Conservation (phyloP, 1,139 yeast species). For the Hansenula lynferdii region DNA sequence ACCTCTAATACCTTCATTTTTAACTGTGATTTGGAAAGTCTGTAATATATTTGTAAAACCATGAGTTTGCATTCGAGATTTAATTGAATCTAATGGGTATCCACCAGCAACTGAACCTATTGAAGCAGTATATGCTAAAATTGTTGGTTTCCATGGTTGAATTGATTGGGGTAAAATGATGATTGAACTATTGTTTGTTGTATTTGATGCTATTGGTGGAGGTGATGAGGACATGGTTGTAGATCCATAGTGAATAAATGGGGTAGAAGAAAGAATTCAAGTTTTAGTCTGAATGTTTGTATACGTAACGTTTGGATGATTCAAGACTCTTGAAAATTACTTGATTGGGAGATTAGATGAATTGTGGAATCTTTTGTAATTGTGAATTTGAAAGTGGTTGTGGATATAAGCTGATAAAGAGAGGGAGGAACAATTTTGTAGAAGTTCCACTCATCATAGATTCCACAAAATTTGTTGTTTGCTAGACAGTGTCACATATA, state of each 20-base stretch:
- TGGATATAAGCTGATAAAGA: too few relatives aligned
- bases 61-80: conserved; percentile 67
- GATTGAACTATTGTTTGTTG: background rate
- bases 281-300: too few relatives aligned
- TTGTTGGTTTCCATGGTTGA: conserved; percentile 21
- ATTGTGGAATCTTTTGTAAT: background rate
- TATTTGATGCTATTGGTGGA: background rate
- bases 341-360: background rate
- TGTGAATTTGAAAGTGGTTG: too few relatives aligned
- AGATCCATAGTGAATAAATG: too few relatives aligned
- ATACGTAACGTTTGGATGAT: too few relatives aligned
- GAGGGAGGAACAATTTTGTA: too few relatives aligned
- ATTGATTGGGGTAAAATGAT: background rate
- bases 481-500: too few relatives aligned
- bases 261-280: too few relatives aligned
- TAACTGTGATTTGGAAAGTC: background rate
- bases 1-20: conserved; percentile 2
- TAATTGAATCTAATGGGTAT: conserved; percentile 89
- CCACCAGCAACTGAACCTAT: conserved; percentile 74
- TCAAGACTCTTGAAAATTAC: background rate
- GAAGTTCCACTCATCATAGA: too few relatives aligned
- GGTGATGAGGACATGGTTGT: background rate
- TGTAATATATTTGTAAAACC: background rate
- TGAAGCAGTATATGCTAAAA: conserved; percentile 70
- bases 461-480: too few relatives aligned